Percentiles rank a stretch among this genome's conserved stretches.
phyloP scores from a whole-genome alignment of 306 rosid genomes.

The Acacia acuminata region DNA sequence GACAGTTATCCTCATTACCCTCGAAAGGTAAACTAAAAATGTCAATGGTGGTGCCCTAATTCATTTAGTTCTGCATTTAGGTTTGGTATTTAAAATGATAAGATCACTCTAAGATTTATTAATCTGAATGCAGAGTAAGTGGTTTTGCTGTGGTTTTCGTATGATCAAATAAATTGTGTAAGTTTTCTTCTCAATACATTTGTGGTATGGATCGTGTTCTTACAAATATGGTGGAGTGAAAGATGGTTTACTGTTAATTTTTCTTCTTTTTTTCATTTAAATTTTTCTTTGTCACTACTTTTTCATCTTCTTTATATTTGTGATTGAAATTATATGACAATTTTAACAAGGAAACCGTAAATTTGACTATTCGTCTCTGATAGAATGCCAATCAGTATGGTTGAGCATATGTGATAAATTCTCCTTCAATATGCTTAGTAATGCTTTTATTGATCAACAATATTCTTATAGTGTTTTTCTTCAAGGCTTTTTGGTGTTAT shows the following conservation, averaged over 20 bases:
- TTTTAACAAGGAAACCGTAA: background rate
- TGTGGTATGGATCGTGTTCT: conserved; percentile 25
- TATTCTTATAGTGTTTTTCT: background rate
- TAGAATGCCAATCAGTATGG: background rate
- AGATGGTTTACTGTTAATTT: conserved; percentile 3
- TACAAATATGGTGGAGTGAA: conserved; percentile 22
- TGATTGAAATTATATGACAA: background rate
- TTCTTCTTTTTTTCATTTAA: background rate
- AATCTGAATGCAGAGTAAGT: conserved; percentile 62
- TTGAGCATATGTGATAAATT: background rate
- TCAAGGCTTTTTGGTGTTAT: background rate
- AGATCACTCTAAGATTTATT: conserved; percentile 1
- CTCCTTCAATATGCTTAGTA: background rate
- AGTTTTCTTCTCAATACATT: conserved; percentile 1
- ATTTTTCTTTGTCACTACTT: background rate
- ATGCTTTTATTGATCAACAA: background rate
- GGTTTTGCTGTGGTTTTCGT: conserved; percentile 76
- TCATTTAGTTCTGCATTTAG: background rate
- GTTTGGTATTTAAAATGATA: conserved; percentile 1
- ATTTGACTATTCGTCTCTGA: background rate
- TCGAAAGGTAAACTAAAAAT: conserved; percentile 44
- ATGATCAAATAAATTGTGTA: background rate
- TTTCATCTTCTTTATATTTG: conserved; percentile 11
- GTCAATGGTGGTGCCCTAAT: background rate
- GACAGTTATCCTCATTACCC: conserved; percentile 36